phyloP scores from a whole-genome alignment of 106 monocot species.

The Dioscorea alata region DNA sequence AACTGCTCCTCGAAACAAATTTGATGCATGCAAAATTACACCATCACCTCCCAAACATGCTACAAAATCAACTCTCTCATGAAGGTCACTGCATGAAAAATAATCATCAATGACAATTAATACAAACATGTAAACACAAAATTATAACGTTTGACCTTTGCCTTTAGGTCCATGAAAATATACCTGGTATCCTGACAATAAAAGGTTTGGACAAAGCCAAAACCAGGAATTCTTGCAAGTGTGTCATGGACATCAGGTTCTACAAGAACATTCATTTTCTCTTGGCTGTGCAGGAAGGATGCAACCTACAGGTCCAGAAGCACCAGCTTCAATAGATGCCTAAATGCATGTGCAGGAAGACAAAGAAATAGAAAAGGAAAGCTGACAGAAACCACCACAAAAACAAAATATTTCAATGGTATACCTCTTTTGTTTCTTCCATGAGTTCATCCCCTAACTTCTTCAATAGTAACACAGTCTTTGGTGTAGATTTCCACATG shows the following conservation, averaged over 20 bases:
- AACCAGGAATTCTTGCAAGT: slow-evolving; percentile 93
- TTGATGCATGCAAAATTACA: slow-evolving; percentile 95
- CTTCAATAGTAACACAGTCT: slow-evolving; percentile 85
- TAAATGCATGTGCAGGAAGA: background rate
- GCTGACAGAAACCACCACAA: background rate
- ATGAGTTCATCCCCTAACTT: slow-evolving; percentile 90
- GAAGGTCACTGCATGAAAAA: slow-evolving; percentile 75
- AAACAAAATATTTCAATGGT: background rate
- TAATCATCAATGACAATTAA: slow-evolving; percentile 1
- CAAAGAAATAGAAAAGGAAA: background rate
- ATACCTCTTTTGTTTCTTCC: slow-evolving; percentile 96
- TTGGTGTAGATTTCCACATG: slow-evolving; percentile 98
- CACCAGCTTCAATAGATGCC: slow-evolving; percentile 15
- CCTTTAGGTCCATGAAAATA: slow-evolving; percentile 1
- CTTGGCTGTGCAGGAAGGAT: slow-evolving; percentile 78
- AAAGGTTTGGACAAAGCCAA: slow-evolving; percentile 98
- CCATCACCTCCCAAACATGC: slow-evolving; percentile 99
- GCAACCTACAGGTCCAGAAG: slow-evolving; percentile 63
- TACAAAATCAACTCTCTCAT: slow-evolving; percentile 98
- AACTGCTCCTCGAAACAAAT: slow-evolving; percentile 92
- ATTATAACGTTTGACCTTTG: background rate
- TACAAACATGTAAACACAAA: background rate
- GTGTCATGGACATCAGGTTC: slow-evolving; percentile 98
- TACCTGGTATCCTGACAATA: slow-evolving; percentile 97
- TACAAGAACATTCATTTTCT: slow-evolving; percentile 96